Evolutionary conservation across 768 basidiomycete species (phyloP).

Genomic region (Termitomyces eurrhizus): DNA sequence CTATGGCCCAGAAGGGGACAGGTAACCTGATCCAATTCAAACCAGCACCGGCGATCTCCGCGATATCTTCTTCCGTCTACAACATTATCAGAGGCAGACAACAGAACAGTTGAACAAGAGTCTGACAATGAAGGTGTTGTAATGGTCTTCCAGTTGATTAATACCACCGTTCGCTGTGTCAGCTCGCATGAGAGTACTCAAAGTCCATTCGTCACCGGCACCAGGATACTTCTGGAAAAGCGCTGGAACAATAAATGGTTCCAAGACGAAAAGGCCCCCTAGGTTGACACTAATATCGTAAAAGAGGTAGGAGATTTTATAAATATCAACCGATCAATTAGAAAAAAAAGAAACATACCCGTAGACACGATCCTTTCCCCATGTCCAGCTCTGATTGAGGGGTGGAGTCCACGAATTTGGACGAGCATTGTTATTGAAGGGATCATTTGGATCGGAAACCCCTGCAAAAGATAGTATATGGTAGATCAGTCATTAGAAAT

Average conservation of each 20-base stretch:
- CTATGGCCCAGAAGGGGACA: constrained; percentile 85
- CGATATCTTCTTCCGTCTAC: constrained; percentile 88
- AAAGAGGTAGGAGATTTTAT: constrained; percentile 8
- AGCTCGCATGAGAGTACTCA: constrained; percentile 58
- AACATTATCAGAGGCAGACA: constrained; percentile 1
- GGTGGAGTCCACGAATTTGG: constrained; percentile 81
- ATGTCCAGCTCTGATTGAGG: constrained; percentile 73
- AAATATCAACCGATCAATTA: not conserved
- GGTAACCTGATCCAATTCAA: constrained; percentile 84
- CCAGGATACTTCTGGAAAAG: constrained; percentile 64
- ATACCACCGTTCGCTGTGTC: constrained; percentile 48
- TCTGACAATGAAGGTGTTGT: constrained; percentile 79
- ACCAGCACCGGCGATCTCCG: constrained; percentile 85
- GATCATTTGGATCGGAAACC: constrained; percentile 64
- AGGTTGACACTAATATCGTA: constrained; percentile 57
- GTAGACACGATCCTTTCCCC: constrained; percentile 53
- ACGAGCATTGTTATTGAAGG: constrained; percentile 71
- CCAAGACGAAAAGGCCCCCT: constrained; percentile 73
- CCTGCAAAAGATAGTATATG: constrained; percentile 33
- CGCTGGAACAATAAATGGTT: constrained; percentile 67
- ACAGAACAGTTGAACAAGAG: not conserved
- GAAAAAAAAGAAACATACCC: constrained; percentile 41
- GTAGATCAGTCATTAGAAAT: constrained; percentile 3
- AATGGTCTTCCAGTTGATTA: constrained; percentile 70
- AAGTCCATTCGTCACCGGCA: constrained; percentile 71